Conservation (phyloP, 352 stramenopile species). For the Globisporangium perplexum region DNA sequence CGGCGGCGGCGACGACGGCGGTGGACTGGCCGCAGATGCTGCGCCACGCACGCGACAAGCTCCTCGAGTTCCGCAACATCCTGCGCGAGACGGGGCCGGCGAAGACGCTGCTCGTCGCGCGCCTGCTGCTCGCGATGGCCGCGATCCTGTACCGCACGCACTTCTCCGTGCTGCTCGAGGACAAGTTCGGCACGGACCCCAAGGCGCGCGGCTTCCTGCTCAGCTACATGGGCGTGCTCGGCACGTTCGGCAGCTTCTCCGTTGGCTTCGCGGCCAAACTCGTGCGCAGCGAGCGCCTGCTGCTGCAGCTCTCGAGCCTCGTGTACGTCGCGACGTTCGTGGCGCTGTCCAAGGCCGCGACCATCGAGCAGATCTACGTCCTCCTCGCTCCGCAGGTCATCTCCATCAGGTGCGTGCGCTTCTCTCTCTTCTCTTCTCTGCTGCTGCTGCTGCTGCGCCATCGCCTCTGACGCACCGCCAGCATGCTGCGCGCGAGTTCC, state of each 20-base stretch:
- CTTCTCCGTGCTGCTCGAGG: constrained; percentile 71
- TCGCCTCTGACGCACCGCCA: too few species aligned
- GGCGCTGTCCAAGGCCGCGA: constrained; percentile 43
- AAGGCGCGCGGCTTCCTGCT: constrained; percentile 60
- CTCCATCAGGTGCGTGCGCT: constrained; percentile 42
- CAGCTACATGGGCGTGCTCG: constrained; percentile 78
- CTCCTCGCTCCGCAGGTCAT: constrained; percentile 65
- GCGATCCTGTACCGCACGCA: constrained; percentile 76
- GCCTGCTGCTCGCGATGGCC: constrained; percentile 66
- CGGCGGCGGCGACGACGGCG: not conserved
- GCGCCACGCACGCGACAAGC: constrained; percentile 40
- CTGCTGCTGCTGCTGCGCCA: not conserved
- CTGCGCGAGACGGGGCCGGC: constrained; percentile 56
- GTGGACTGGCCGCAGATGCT: constrained; percentile 33
- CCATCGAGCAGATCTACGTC: constrained; percentile 44
- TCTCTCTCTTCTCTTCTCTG: constrained; percentile 6
- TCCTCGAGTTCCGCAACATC: constrained; percentile 59
- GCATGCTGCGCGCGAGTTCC: constrained; percentile 76
- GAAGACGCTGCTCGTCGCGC: constrained; percentile 62
- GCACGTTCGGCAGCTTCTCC: constrained; percentile 53
- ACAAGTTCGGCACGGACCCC: constrained; percentile 71
- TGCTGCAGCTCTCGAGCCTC: constrained; percentile 58
- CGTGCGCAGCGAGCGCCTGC: constrained; percentile 44
- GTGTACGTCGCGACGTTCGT: constrained; percentile 73
- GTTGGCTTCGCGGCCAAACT: constrained; percentile 46